Evolutionary conservation across 441 rosid species (phyloP).

Genomic region (Melianthus villosus): DNA sequence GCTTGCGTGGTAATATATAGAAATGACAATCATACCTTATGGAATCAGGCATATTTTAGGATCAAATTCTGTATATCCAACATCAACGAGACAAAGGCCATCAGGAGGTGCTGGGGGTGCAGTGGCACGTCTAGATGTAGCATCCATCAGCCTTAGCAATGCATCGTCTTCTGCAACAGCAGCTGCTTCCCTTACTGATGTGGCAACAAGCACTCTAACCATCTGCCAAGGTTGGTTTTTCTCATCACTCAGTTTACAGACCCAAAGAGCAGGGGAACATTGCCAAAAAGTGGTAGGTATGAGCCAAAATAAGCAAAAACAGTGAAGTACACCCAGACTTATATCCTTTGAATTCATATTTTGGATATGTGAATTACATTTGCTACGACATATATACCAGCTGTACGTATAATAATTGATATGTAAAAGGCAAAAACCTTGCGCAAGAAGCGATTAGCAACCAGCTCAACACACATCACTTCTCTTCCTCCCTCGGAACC

Average conservation of each 20-base stretch:
- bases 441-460: conserved; percentile 78
- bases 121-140: conserved; percentile 78
- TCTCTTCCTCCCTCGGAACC: conserved; percentile 33
- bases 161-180: conserved; percentile 68
- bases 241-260: conserved; percentile 1
- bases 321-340: too few species aligned
- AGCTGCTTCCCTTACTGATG: conserved; percentile 75
- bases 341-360: too few species aligned
- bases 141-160: conserved; percentile 51
- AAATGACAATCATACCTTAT: conserved; percentile 10
- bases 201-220: conserved; percentile 87
- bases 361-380: neutral
- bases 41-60: conserved; percentile 30
- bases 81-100: conserved; percentile 71
- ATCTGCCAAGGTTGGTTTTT: conserved; percentile 28
- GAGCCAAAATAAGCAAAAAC: too few species aligned
- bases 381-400: neutral
- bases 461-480: conserved; percentile 77
- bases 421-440: conserved; percentile 32
- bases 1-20: neutral
- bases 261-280: neutral
- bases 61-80: conserved; percentile 64
- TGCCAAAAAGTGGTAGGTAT: too few species aligned
- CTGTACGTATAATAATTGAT: neutral
- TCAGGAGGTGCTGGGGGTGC: conserved; percentile 88